Base-by-base conservation (phyloP, 83 land plant species). In the Diphasiastrum complanatum region DNA sequence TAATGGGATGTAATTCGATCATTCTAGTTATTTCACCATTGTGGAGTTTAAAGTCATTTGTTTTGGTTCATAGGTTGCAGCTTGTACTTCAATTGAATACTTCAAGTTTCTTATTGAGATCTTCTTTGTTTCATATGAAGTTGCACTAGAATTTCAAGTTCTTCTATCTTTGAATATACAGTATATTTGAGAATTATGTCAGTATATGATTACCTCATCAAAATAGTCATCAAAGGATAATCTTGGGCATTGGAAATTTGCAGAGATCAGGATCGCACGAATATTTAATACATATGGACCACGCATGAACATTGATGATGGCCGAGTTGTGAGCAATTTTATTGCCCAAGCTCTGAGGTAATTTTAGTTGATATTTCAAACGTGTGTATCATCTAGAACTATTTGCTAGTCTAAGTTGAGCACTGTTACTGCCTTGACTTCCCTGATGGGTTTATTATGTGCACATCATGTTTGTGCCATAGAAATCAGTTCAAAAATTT, bases 271-370 rank as follows among this genome's bases (percentile, higher is more conserved):
- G 53, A 48, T 58, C 18, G 64, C 71, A 24, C 81, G 99, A 37
- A 95, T 89, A 45, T 95, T 95, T 59, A 89, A 95, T 47, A 86
- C 99, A 1, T 95, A 95, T 75, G 99, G 99, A 12, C 99, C 99
- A 5, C 88, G 99, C 18, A 85, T 89, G 92, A 89, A 85, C 60
- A 89, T 95, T 63, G 99, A 95, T 62, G 99, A 95, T 79, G 99
- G 99, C 0, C 89, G 96, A 51, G 99, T 95, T 72, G 96, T 95
- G 35, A 95, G 96, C 80, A 95, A 95, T 63, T 95, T 95, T 64
- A 83, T 95, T 46, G 96, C 99, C 47, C 96, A 95, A 71, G 92
- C 92, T 19, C 64, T 95, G 22, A 74, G 92, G 99, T 89, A 8
- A 20, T 41, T 34, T 1, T 1, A 34, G 11, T 0, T 14, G n/a